These are phyloP conservation scores for Ophiostoma ulmi DNA, from an alignment of 2,329 filamentous ascomycete genomes.

Conservation along the genomic window DNA sequence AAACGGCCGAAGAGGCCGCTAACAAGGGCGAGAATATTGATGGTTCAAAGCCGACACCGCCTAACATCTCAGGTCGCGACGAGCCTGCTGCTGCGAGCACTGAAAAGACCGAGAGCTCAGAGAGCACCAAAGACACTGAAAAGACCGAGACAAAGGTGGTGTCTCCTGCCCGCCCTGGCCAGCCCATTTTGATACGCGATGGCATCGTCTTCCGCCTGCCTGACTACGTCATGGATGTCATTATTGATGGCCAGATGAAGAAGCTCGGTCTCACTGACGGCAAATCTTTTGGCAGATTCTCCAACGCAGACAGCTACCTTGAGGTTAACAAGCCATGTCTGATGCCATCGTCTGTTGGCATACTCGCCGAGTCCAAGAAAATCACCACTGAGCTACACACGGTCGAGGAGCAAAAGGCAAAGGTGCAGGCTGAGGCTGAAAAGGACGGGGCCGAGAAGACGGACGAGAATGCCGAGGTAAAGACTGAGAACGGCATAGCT, in stretches of 20 bases:
- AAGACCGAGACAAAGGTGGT: constrained; percentile 19
- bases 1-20: background rate
- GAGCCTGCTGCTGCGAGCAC: constrained; percentile 16
- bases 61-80: background rate
- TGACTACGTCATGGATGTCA: constrained; percentile 43
- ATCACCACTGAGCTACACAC: constrained; percentile 9
- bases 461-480: background rate
- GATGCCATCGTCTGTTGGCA: constrained; percentile 20
- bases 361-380: background rate
- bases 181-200: constrained; percentile 20
- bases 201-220: constrained; percentile 29
- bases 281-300: constrained; percentile 40
- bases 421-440: background rate
- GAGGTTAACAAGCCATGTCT: constrained; percentile 44
- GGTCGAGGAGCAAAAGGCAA: background rate
- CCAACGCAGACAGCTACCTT: constrained; percentile 36
- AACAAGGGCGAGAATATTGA: background rate
- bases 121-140: constrained; percentile 25
- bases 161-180: background rate
- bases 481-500: background rate
- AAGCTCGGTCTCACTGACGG: constrained; percentile 39
- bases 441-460: background rate
- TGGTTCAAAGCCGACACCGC: background rate
- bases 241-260: constrained; percentile 32
- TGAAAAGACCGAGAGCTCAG: background rate